Evolutionary conservation across 2,329 filamentous ascomycete species (phyloP).

Genomic region (Teratosphaeria zuluensis): DNA sequence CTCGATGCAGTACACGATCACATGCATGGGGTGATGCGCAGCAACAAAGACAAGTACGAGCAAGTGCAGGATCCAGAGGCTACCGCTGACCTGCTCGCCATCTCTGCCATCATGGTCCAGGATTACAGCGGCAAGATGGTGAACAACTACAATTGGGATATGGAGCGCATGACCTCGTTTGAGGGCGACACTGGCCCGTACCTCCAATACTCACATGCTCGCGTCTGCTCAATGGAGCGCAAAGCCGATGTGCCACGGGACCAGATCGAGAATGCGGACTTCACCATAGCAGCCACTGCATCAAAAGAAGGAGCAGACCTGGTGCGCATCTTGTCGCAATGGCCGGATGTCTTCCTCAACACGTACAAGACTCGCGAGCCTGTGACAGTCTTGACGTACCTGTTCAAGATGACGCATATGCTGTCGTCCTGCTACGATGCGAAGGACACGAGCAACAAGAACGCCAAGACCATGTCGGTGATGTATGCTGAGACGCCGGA

Average conservation of each 20-base stretch:
- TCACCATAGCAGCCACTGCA: slow-evolving; percentile 49
- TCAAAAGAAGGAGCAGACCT: slow-evolving; percentile 66
- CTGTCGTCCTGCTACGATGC: slow-evolving; percentile 75
- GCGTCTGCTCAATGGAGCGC: slow-evolving; percentile 51
- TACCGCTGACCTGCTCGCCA: slow-evolving; percentile 80
- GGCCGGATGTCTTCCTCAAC: slow-evolving; percentile 76
- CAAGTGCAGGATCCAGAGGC: slow-evolving; percentile 76
- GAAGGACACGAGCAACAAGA: slow-evolving; percentile 23
- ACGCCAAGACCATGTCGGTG: slow-evolving; percentile 51
- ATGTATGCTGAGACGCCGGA: slow-evolving; percentile 63
- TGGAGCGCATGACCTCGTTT: slow-evolving; percentile 73
- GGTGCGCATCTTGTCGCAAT: slow-evolving; percentile 67
- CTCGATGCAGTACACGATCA: slow-evolving; percentile 62
- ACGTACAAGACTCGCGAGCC: slow-evolving; percentile 76
- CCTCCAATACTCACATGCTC: slow-evolving; percentile 73
- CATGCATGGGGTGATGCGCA: slow-evolving; percentile 96
- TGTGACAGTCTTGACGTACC: slow-evolving; percentile 57
- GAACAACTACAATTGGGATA: slow-evolving; percentile 64
- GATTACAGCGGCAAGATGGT: slow-evolving; percentile 93
- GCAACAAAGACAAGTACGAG: slow-evolving; percentile 80
- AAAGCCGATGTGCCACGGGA: slow-evolving; percentile 44
- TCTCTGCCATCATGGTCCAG: slow-evolving; percentile 94
- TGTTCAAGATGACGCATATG: slow-evolving; percentile 79
- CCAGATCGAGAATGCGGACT: slow-evolving; percentile 54
- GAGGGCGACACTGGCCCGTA: slow-evolving; percentile 81